Evolutionary conservation across 108 stramenopile genomes (phyloP).

Genomic region (Nannochloropsis gaditana): DNA sequence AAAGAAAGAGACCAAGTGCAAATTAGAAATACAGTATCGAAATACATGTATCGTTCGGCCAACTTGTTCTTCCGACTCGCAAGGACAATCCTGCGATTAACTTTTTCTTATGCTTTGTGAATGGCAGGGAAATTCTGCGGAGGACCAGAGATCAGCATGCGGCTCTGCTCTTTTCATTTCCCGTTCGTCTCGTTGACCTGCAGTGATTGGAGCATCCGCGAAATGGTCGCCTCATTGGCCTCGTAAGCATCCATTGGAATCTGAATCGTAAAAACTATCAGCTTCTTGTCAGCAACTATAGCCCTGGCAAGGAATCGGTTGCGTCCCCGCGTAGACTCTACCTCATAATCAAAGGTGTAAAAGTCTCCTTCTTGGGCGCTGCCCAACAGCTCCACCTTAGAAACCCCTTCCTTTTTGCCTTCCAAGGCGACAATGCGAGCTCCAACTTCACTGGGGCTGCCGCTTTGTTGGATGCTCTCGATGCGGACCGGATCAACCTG

Average conservation of each 20-base stretch:
- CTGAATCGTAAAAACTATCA: not conserved
- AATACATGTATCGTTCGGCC: no score
- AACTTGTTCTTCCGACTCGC: no score
- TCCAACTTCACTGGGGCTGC: not conserved
- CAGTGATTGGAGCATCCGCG: not conserved
- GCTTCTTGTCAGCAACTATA: not conserved
- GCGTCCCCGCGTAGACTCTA: not conserved
- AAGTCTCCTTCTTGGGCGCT: not conserved
- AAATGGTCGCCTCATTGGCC: not conserved
- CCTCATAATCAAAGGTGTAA: not conserved
- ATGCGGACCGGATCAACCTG: not conserved
- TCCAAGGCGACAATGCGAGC: not conserved
- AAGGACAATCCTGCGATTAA: no score
- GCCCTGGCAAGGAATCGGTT: constrained; percentile 1
- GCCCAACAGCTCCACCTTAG: not conserved
- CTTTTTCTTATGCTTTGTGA: no score
- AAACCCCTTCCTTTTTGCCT: not conserved
- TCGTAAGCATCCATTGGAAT: not conserved
- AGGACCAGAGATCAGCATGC: no score
- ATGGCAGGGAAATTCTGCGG: no score
- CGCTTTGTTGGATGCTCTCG: not conserved
- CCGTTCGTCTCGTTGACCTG: no score
- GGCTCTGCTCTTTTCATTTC: no score
- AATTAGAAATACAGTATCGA: no score
- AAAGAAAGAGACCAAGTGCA: no score